A percentile compares a stretch with the other conserved stretches of the same genome.
phyloP scores from a whole-genome alignment of 2,329 filamentous ascomycete genomes.

The Fusarium oxysporum region DNA sequence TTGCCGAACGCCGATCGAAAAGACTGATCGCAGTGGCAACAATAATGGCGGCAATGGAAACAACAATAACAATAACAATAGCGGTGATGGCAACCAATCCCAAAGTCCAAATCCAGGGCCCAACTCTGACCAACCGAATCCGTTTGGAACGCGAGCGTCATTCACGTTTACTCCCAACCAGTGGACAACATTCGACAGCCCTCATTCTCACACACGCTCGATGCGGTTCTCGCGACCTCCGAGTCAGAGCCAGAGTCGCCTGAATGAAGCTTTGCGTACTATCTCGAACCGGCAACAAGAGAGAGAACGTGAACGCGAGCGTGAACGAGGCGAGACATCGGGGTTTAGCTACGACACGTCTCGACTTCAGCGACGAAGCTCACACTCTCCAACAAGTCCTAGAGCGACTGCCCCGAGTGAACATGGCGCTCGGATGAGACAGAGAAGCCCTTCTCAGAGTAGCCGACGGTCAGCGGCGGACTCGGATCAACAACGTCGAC shows the following conservation, averaged over 20 bases:
- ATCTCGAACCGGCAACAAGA: constrained; percentile 47
- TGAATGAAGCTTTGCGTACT: constrained; percentile 49
- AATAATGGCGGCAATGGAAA: constrained; percentile 12
- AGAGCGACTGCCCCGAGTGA: constrained; percentile 46
- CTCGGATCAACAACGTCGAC: constrained; percentile 47
- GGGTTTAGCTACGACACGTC: constrained; percentile 50
- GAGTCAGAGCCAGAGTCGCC: constrained; percentile 44
- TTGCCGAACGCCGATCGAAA: constrained; percentile 72
- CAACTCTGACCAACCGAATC: constrained; percentile 15
- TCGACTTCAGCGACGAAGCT: constrained; percentile 52
- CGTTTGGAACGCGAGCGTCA: constrained; percentile 11
- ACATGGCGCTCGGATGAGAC: constrained; percentile 50
- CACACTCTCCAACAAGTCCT: constrained; percentile 54
- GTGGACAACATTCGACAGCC: constrained; percentile 5
- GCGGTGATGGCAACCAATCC: constrained; percentile 10
- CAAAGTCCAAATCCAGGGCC: constrained; percentile 25
- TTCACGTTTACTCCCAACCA: not conserved
- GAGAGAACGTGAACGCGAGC: constrained; percentile 41
- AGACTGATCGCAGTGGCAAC: constrained; percentile 37
- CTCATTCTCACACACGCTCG: constrained; percentile 25
- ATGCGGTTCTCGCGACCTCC: constrained; percentile 40
- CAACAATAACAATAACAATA: constrained; percentile 16
- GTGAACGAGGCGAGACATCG: constrained; percentile 38
- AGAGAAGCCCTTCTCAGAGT: constrained; percentile 55
- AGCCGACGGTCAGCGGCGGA: constrained; percentile 47